These are phyloP conservation scores for Hylodesmum podocarpum DNA, from an alignment of 306 rosid species.

Conservation along the genomic window DNA sequence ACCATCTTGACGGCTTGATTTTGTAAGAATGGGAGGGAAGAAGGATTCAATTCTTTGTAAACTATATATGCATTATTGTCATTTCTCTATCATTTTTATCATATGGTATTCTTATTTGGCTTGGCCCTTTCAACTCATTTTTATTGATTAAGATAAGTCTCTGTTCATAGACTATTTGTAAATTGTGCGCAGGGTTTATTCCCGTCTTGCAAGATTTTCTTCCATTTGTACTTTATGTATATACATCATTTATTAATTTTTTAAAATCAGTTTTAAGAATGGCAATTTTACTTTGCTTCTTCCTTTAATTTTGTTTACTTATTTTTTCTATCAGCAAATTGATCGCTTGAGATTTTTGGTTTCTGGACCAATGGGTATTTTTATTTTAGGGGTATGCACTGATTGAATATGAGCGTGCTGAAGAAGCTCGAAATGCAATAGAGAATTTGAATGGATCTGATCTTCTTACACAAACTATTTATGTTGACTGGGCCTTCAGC, in stretches of 20 bases:
- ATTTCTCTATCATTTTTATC: not conserved
- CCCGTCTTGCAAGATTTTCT: not conserved
- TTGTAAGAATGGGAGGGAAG: not conserved
- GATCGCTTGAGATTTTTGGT: not conserved
- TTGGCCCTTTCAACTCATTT: not conserved
- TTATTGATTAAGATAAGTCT: not conserved
- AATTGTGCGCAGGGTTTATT: not conserved
- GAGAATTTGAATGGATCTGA: conserved; percentile 79
- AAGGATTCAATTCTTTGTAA: not conserved
- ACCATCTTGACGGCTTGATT: not conserved
- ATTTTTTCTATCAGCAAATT: not conserved
- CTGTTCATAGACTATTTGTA: conserved; percentile 5
- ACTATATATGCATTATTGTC: not conserved
- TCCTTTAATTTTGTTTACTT: not conserved
- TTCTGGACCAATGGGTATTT: conserved; percentile 11
- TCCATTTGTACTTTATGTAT: not conserved
- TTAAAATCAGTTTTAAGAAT: not conserved
- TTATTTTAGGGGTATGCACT: conserved; percentile 52
- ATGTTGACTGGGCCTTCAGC: conserved; percentile 97
- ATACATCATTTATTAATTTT: not conserved
- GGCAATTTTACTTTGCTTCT: not conserved
- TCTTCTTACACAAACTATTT: conserved; percentile 70
- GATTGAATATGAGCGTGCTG: conserved; percentile 53
- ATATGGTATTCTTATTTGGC: not conserved
- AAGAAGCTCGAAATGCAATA: conserved; percentile 85